Evolutionary conservation across 768 basidiomycete species (phyloP), one percentile per base, ranked within the genome.

Genomic region (Macrolepiota fuliginosa): DNA sequence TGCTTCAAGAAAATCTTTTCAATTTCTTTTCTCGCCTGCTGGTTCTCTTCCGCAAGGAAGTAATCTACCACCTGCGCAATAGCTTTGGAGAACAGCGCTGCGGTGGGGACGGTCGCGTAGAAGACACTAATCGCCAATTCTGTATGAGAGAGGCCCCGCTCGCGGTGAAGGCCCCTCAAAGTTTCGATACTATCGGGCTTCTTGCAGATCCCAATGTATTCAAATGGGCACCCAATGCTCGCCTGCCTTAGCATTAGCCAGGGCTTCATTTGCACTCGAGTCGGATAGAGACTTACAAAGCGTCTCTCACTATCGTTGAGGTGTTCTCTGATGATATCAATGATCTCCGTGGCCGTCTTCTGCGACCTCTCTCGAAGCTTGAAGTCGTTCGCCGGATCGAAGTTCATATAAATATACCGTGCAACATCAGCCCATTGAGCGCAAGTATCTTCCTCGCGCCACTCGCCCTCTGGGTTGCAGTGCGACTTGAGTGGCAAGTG

Each of bases 21-120:
- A 32, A 88, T 76, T 36, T 81, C 74, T 24, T 72, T 70, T 10
- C 78, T 74, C 27, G 74, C 76, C 17, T 69, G 52, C 58, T 69
- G 52, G 63, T 72, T 71, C 45, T 68, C 70, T 1, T 77, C 75
- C 10, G 77, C 73, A 13, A 89, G 72, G 65, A 84, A 90, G 71
- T 83, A 88, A 66, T 88, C 76, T 53, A 91, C 75, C 24, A 87
- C 78, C 57, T 82, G 79, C 2, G 82, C 76, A 45, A 89, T 70
- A 11, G 80, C 78, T 54, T 84, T 77, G 1, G 85, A 84, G 73
- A 83, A 88, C 5, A 83, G 67, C 0, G 83, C 74, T 2, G 82
- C 79, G 15, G 84, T 84, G 4, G 86, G 84, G 12, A 88, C 78
- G 15, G 79, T 69, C 51, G 86, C 81, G 7, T 79, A 76, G 64